Percentiles rank a stretch among this genome's conserved stretches.
phyloP scores from a whole-genome alignment of 176 grass and related monocot species.

The Chloris gayana region DNA sequence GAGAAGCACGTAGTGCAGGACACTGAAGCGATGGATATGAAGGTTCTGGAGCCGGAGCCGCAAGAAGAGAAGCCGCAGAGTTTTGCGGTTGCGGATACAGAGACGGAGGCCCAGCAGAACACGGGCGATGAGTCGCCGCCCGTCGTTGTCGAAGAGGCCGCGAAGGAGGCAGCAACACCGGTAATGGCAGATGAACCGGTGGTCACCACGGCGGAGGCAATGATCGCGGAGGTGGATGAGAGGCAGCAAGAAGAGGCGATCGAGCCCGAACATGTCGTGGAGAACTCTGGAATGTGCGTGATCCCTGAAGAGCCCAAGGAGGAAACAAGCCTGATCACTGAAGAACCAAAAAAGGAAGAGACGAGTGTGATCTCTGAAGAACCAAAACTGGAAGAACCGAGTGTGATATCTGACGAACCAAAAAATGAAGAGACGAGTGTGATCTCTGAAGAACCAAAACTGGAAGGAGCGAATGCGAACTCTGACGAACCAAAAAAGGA shows the following conservation, averaged over 20 bases:
- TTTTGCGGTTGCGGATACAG: neutral
- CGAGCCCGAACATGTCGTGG: neutral
- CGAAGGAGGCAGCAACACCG: neutral
- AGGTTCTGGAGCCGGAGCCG: neutral
- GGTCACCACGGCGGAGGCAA: slow-evolving; percentile 22
- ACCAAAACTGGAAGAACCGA: neutral
- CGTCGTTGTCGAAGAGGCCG: slow-evolving; percentile 9
- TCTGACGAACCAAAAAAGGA: slow-evolving; percentile 30
- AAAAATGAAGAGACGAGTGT: neutral
- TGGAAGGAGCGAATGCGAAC: neutral
- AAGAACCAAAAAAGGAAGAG: neutral
- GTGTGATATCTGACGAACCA: neutral
- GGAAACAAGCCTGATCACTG: neutral
- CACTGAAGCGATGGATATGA: slow-evolving; percentile 4
- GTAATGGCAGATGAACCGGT: slow-evolving; percentile 13
- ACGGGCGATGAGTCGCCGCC: neutral
- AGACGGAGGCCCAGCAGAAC: neutral
- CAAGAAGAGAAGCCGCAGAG: slow-evolving; percentile 22
- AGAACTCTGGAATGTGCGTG: neutral
- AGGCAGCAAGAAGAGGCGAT: neutral
- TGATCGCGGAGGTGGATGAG: slow-evolving; percentile 15
- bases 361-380: neutral
- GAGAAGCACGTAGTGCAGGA: slow-evolving; percentile 9
- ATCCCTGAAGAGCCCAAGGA: slow-evolving; percentile 18
- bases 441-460: neutral